A percentile compares a stretch with the other conserved stretches of the same genome.
Evolutionary conservation across 2,329 filamentous ascomycete species (phyloP).

Genomic region (Aspergillus cejpii): DNA sequence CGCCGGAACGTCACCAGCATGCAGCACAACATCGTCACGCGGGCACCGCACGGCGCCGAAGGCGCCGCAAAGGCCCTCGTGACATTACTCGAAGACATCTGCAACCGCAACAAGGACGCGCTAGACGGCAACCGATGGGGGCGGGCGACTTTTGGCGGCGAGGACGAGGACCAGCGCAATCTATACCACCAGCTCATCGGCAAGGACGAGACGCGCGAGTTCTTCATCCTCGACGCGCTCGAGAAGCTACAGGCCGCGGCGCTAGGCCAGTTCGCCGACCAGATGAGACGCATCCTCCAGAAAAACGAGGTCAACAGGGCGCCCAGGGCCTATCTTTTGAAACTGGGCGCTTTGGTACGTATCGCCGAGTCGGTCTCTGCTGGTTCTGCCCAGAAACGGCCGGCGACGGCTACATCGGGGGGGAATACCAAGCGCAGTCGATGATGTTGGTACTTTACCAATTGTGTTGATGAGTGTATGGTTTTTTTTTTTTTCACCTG

Average conservation of each 20-base stretch:
- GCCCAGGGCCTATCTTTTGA: conserved; percentile 32
- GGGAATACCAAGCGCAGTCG: conserved; percentile 30
- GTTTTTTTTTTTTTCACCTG: conserved; percentile 5
- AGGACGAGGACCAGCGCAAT: conserved; percentile 40
- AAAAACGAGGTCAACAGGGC: conserved; percentile 43
- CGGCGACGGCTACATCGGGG: conserved; percentile 20
- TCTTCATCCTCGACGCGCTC: conserved; percentile 39
- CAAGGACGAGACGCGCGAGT: conserved; percentile 25
- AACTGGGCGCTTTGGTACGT: conserved; percentile 29
- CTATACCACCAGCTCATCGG: conserved; percentile 39
- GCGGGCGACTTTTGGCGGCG: conserved; percentile 27
- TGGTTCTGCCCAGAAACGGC: conserved; percentile 29
- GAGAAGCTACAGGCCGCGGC: conserved; percentile 28
- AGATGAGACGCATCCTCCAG: conserved; percentile 27
- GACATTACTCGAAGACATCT: conserved; percentile 34
- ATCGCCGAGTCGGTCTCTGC: conserved; percentile 21
- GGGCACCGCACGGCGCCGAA: conserved; percentile 33
- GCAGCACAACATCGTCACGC: conserved; percentile 27
- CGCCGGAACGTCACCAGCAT: conserved; percentile 28
- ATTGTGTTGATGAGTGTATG: conserved; percentile 1
- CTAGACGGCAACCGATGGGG: conserved; percentile 34
- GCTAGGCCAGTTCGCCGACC: conserved; percentile 26
- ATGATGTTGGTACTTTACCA: conserved; percentile 12
- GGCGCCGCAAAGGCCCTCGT: conserved; percentile 36
- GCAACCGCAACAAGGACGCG: conserved; percentile 35